Conservation (phyloP, 495 filamentous ascomycete genomes). For the Trypethelium eluteriae region DNA sequence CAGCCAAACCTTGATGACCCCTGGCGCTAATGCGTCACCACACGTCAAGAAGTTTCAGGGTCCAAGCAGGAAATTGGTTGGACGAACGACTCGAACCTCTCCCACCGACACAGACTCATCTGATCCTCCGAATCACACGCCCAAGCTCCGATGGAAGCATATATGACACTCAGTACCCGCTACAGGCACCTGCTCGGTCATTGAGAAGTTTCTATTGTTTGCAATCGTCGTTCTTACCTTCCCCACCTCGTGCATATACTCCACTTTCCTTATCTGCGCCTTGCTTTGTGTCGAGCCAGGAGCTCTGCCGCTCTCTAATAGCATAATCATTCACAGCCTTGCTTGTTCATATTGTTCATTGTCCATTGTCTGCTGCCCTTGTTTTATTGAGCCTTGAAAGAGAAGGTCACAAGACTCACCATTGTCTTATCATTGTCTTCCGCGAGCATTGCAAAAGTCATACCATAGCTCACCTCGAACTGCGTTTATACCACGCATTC, state of each 20-base stretch:
- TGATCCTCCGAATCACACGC: not conserved
- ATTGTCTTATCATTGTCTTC: not conserved
- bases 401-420: not conserved
- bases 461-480: not conserved
- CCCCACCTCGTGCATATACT: not conserved
- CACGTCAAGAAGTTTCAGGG: slow-evolving; percentile 3
- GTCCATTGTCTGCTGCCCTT: not conserved
- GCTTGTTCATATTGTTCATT: not conserved
- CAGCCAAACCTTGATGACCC: not conserved
- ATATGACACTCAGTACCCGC: not conserved
- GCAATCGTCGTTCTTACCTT: not conserved
- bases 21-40: slow-evolving; percentile 9
- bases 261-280: not conserved
- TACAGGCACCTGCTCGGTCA: not conserved
- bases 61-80: slow-evolving; percentile 2
- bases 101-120: not conserved
- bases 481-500: not conserved
- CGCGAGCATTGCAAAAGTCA: not conserved
- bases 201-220: not conserved
- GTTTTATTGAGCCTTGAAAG: not conserved
- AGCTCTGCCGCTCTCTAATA: not conserved
- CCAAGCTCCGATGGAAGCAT: not conserved
- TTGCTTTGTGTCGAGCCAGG: slow-evolving; percentile 6
- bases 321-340: not conserved
- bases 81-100: not conserved